Evolutionary conservation across 345 rosid genomes (phyloP).

Genomic region (Eucalyptus erythrocorys): DNA sequence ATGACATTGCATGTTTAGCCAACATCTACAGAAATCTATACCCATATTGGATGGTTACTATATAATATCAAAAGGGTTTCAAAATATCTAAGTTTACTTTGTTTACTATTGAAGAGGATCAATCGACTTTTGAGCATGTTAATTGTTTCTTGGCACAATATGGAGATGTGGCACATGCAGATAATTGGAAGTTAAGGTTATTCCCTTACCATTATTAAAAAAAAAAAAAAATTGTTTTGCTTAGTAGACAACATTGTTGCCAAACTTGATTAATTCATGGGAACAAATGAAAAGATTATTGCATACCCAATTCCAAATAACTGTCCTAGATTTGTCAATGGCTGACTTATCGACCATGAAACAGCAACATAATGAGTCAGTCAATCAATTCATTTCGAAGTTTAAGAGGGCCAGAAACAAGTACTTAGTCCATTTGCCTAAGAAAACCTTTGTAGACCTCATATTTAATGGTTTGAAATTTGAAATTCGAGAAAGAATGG

Average conservation of each 20-base stretch:
- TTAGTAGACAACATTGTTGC: background rate
- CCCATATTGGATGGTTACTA: too few species aligned
- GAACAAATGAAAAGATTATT: background rate
- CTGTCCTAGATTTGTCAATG: accelerated
- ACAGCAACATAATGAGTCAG: too few species aligned
- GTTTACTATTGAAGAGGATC: accelerated
- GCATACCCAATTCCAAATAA: too few species aligned
- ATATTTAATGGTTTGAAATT: too few species aligned
- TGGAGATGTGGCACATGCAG: accelerated
- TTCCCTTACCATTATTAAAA: background rate
- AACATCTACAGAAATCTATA: too few species aligned
- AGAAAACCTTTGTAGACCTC: background rate
- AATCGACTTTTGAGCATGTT: too few species aligned
- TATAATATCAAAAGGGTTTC: too few species aligned
- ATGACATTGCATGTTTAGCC: too few species aligned
- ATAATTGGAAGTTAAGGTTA: background rate
- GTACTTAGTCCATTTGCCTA: background rate
- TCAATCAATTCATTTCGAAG: too few species aligned
- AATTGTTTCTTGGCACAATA: too few species aligned
- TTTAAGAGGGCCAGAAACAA: background rate
- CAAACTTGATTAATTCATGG: background rate
- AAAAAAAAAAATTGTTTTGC: too few species aligned
- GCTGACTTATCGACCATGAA: background rate
- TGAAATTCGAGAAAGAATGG: background rate
- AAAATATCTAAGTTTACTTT: too few species aligned